Evolutionary conservation across 2,329 filamentous ascomycete species (phyloP), one percentile per base, ranked within the genome.

Genomic region (Raffaelea albimanens): DNA sequence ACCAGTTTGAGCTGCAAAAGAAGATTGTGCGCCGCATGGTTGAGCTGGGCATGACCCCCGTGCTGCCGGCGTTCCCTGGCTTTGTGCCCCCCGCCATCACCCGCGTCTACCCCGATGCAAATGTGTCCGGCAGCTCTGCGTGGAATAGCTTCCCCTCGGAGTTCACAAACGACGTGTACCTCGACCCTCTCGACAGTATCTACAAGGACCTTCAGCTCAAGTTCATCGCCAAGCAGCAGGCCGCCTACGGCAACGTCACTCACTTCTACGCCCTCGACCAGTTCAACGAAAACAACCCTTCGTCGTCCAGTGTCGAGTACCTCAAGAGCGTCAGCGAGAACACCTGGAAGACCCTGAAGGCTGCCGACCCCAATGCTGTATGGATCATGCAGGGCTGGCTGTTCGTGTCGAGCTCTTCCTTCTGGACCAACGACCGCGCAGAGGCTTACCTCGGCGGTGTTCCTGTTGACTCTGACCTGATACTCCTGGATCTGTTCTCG

Each of bases 351-450:
- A 67, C 66, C 41, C 62, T 76, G 31, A 75, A 75, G 52, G 57
- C 63, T 2, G 71, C 67, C 1, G 69, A 75, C 48, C 61, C 71
- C 0, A 58, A 66, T 16, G 71, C 73, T 2, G 58, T 73, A 3
- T 76, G 73, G 73, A 57, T 76, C 52, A 68, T 78, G 53, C 72
- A 76, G 53, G 67, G 70, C 16, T 74, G 70, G 62, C 61, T 77
- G 1, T 78, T 76, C 57, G 69, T 63, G 21, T 63, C 63, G 3
- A 67, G 64, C 36, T 55, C 56, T 1, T 59, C 60, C 19, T 71
- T 72, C 52, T 72, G 71, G 68, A 70, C 65, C 7, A 55, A 65
- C 20, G 61, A 63, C 4, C 62, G 70, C 7, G 63, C 75, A 8
- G 64, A 73, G 45, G 71, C 73, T 2, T 76, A 71, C 55, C 61